Conservation (phyloP, 179 eudicot species). For the Beta corolliflora region DNA sequence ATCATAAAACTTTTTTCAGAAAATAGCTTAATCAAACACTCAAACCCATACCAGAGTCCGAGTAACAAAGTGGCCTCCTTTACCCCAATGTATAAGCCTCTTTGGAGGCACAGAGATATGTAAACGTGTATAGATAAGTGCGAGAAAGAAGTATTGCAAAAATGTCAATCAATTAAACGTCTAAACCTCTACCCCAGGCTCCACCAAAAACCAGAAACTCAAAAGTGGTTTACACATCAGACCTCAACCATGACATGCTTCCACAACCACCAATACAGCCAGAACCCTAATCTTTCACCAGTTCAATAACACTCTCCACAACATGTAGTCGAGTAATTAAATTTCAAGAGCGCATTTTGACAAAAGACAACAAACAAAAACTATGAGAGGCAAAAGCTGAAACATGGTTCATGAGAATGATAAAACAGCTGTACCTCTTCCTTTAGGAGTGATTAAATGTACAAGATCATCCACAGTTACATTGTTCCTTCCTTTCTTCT, state of each 20-base stretch:
- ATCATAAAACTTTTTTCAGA: too few species aligned
- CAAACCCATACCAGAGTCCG: too few species aligned
- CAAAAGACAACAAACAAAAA: slow-evolving; percentile 15
- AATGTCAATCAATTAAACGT: not conserved
- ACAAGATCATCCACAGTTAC: slow-evolving; percentile 83
- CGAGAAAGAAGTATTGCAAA: not conserved
- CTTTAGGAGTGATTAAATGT: slow-evolving; percentile 72
- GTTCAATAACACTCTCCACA: not conserved
- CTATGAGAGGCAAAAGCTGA: slow-evolving; percentile 4
- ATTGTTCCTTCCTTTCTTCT: slow-evolving; percentile 77
- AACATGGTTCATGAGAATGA: not conserved
- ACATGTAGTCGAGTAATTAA: not conserved
- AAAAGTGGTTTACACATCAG: not conserved
- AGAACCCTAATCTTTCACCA: not conserved
- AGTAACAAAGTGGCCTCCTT: too few species aligned
- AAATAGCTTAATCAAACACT: too few species aligned
- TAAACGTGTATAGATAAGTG: not conserved
- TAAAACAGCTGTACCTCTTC: slow-evolving; percentile 57
- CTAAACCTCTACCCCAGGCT: not conserved
- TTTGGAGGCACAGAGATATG: not conserved
- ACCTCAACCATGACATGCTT: slow-evolving; percentile 4
- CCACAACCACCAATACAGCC: not conserved
- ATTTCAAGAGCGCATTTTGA: not conserved
- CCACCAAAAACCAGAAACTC: not conserved
- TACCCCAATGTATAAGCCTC: not conserved